These are phyloP conservation scores for Debaryomyces singareniensis DNA, from an alignment of 1,139 yeast species.

Conservation along the genomic window DNA sequence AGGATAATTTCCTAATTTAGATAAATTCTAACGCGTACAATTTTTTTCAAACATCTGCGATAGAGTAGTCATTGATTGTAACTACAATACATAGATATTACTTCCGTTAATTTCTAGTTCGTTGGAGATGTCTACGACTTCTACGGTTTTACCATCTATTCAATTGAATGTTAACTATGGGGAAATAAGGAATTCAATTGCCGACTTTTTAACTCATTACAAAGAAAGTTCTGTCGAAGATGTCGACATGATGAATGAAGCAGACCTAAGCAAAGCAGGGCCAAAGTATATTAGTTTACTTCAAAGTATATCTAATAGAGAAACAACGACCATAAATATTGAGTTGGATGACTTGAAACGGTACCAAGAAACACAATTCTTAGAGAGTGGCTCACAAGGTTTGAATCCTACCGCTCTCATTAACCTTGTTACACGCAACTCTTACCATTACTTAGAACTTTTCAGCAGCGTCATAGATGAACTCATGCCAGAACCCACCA, in stretches of 20 bases:
- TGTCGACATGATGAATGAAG: conserved; percentile 12
- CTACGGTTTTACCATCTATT: conserved; percentile 46
- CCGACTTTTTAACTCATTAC: conserved; percentile 57
- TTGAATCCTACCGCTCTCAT: conserved; percentile 26
- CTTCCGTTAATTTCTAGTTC: no score
- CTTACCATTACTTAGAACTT: conserved; percentile 73
- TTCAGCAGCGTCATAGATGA: conserved; percentile 73
- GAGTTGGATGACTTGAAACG: conserved; percentile 80
- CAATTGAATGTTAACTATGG: conserved; percentile 60
- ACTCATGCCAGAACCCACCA: conserved; percentile 77
- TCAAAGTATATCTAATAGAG: conserved; percentile 81
- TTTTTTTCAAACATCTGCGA: conserved; percentile 7
- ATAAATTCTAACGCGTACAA: conserved; percentile 8
- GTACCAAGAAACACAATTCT: conserved; percentile 47
- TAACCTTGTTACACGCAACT: conserved; percentile 59
- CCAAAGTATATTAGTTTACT: conserved; percentile 75
- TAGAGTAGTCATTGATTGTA: no score
- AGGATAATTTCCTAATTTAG: conserved; percentile 7
- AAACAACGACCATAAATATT: conserved; percentile 56
- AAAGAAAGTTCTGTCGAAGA: conserved; percentile 26
- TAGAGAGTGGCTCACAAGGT: conserved; percentile 17
- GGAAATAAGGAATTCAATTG: conserved; percentile 44
- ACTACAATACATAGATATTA: no score
- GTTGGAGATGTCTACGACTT: conserved; percentile 22
- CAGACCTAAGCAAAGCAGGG: conserved; percentile 27